Evolutionary conservation across 495 filamentous ascomycete species (phyloP).

Genomic region (Pyrenula massariospora): DNA sequence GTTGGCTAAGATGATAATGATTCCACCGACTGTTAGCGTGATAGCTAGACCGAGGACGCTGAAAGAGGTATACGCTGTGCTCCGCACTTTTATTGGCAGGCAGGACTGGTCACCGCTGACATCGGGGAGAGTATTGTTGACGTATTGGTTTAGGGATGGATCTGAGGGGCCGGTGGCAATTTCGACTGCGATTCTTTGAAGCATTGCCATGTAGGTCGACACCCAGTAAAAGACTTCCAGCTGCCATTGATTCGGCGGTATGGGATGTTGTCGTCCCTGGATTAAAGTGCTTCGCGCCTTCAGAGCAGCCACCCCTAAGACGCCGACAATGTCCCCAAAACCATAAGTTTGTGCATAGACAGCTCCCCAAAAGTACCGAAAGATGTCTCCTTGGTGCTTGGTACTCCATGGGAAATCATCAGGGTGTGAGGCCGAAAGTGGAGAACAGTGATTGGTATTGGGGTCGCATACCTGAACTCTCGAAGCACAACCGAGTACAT

Average conservation of each 20-base stretch:
- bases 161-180: constrained; percentile 5
- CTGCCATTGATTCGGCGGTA: constrained; percentile 17
- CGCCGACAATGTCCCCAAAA: constrained; percentile 19
- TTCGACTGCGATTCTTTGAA: constrained; percentile 6
- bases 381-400: neutral
- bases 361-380: constrained; percentile 2
- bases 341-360: constrained; percentile 11
- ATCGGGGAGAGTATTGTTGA: neutral
- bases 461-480: constrained; percentile 20
- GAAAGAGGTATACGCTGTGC: neutral
- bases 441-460: constrained; percentile 5
- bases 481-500: constrained; percentile 14
- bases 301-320: constrained; percentile 15
- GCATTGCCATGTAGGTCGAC: constrained; percentile 1
- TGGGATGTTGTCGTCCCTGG: constrained; percentile 8
- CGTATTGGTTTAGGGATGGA: neutral
- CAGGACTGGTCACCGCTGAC: neutral
- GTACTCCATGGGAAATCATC: neutral
- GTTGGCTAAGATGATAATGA: constrained; percentile 14
- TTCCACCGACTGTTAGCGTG: constrained; percentile 11
- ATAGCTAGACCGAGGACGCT: constrained; percentile 5
- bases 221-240: constrained; percentile 14
- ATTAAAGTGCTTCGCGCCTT: constrained; percentile 7
- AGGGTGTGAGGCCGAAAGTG: constrained; percentile 1
- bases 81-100: neutral